Percentiles rank a stretch among this genome's conserved stretches.
phyloP scores from a whole-genome alignment of 2,329 filamentous ascomycete genomes.

The Pseudogymnoascus sp. region DNA sequence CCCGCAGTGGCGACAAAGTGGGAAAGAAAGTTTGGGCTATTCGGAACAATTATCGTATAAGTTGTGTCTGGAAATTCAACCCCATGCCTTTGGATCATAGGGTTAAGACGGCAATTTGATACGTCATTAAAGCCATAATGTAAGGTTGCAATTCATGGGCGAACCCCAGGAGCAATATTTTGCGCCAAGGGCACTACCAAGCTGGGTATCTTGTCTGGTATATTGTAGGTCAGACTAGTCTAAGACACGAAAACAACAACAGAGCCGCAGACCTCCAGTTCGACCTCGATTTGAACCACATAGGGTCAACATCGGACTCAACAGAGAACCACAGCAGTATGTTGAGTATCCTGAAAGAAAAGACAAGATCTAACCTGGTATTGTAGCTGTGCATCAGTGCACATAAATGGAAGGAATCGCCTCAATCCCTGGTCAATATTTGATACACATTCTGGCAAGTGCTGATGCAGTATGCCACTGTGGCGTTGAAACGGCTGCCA shows the following conservation, averaged over 20 bases:
- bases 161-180: neutral
- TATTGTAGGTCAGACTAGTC: neutral
- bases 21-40: conserved; percentile 57
- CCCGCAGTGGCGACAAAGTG: conserved; percentile 44
- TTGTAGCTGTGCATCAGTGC: neutral
- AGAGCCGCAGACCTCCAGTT: neutral
- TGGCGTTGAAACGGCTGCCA: neutral
- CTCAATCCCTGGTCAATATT: neutral
- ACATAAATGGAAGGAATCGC: neutral
- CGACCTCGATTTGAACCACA: neutral
- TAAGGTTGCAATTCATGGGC: neutral
- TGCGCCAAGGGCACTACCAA: no score
- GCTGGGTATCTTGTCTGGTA: neutral
- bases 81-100: neutral
- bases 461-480: neutral
- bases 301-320: neutral
- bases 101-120: neutral
- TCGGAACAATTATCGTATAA: conserved; percentile 52
- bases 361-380: neutral
- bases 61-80: neutral
- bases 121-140: neutral
- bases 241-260: neutral
- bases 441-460: neutral
- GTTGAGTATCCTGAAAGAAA: neutral
- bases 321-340: neutral